Evolutionary conservation across 1,284 basidiomycete genomes (phyloP).

Genomic region (Ceratobasidium sp.): DNA sequence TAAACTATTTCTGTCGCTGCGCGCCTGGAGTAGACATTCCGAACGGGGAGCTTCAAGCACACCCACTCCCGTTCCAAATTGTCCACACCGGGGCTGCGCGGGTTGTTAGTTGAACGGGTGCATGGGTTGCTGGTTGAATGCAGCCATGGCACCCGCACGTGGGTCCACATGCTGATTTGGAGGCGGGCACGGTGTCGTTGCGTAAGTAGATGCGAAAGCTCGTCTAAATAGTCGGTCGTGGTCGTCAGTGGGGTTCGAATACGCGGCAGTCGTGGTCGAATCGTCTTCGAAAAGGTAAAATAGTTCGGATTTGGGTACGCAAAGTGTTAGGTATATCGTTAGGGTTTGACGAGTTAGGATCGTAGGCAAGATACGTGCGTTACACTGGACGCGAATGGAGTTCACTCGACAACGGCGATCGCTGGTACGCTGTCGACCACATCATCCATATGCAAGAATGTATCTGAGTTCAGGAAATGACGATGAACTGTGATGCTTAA

Average conservation of each 20-base stretch:
- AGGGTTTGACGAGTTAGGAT: conserved; percentile 3
- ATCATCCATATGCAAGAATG: conserved; percentile 96
- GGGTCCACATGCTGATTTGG: conserved; percentile 9
- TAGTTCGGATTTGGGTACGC: conserved; percentile 63
- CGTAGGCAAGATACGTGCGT: conserved; percentile 48
- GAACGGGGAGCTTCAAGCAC: conserved; percentile 48
- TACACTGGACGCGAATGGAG: conserved; percentile 68
- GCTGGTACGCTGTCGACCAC: conserved; percentile 94
- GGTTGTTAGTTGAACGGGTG: neutral
- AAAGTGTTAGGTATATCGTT: conserved; percentile 53
- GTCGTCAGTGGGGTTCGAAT: conserved; percentile 64
- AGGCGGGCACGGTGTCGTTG: neutral
- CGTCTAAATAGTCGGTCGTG: conserved; percentile 70
- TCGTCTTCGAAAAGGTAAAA: conserved; percentile 80
- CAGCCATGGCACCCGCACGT: conserved; percentile 47
- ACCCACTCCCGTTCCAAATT: conserved; percentile 51
- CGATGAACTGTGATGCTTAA: conserved; percentile 21
- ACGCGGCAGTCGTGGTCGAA: conserved; percentile 50
- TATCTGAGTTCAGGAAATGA: conserved; percentile 67
- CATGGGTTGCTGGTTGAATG: conserved; percentile 49
- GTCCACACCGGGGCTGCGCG: conserved; percentile 41
- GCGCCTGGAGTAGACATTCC: conserved; percentile 24
- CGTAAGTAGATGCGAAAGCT: conserved; percentile 32
- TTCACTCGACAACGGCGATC: conserved; percentile 72
- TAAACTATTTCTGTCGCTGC: neutral